Evolutionary conservation across 1,139 yeast genomes (phyloP).

Genomic region (Yamadazyma atmosphaerica): DNA sequence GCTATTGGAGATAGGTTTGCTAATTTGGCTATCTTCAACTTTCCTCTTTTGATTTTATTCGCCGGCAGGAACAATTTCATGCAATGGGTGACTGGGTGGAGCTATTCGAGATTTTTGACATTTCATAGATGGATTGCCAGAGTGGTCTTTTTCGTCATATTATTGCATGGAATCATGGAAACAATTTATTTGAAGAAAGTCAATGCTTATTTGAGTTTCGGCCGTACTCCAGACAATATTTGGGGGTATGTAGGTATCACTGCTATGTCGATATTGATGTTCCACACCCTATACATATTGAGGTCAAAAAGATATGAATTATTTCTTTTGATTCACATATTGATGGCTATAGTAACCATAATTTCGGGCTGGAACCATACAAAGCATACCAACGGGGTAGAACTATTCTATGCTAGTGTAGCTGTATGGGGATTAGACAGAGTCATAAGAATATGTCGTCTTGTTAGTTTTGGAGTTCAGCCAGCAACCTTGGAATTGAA

Average conservation of each 20-base stretch:
- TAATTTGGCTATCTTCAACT: slow-evolving; percentile 18
- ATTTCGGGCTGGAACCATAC: slow-evolving; percentile 2
- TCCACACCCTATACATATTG: slow-evolving; percentile 30
- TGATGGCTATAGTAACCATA: slow-evolving; percentile 30
- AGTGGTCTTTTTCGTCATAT: slow-evolving; percentile 14
- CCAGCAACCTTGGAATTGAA: slow-evolving; percentile 43
- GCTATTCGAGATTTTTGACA: slow-evolving; percentile 18
- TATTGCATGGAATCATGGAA: slow-evolving; percentile 18
- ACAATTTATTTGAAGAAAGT: slow-evolving; percentile 22
- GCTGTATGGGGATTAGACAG: slow-evolving; percentile 32
- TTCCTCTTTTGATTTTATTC: slow-evolving; percentile 24
- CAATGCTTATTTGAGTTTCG: slow-evolving; percentile 43
- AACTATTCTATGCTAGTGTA: slow-evolving; percentile 25
- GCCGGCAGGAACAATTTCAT: slow-evolving; percentile 27
- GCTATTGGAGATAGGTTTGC: slow-evolving; percentile 21
- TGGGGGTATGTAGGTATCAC: slow-evolving; percentile 27
- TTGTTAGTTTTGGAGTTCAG: slow-evolving; percentile 29
- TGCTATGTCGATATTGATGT: slow-evolving; percentile 20
- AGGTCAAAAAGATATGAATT: slow-evolving; percentile 57
- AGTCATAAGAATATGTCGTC: slow-evolving; percentile 20
- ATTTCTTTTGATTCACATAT: slow-evolving; percentile 56
- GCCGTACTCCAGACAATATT: slow-evolving; percentile 42
- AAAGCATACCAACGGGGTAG: slow-evolving; percentile 33
- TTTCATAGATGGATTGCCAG: slow-evolving; percentile 28
- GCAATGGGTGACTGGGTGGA: slow-evolving; percentile 28